phyloP scores from a whole-genome alignment of 2,329 filamentous ascomycete genomes.

The Fusarium nanum region DNA sequence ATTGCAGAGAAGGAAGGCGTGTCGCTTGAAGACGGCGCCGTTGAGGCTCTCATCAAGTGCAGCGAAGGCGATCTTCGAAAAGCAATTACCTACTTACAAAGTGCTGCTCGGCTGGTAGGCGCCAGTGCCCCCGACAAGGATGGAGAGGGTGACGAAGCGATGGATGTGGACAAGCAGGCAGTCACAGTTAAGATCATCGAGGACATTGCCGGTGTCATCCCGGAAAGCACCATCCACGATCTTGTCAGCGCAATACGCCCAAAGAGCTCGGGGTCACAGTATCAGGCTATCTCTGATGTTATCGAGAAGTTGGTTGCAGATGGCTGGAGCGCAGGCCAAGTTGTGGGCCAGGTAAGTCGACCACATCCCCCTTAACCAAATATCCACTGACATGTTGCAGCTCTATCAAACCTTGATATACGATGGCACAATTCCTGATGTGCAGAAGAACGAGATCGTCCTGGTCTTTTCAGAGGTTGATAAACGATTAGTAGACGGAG shows the following conservation, averaged over 20 bases:
- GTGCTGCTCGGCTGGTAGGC: conserved; percentile 88
- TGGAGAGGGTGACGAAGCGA: conserved; percentile 67
- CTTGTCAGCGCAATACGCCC: conserved; percentile 83
- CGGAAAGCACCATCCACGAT: conserved; percentile 74
- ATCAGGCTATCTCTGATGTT: conserved; percentile 78
- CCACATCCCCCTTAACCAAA: neutral
- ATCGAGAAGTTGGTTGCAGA: conserved; percentile 94
- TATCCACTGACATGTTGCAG: conserved; percentile 53
- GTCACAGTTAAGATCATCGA: conserved; percentile 86
- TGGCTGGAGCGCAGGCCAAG: conserved; percentile 94
- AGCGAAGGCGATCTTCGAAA: conserved; percentile 95
- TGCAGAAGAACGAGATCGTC: conserved; percentile 91
- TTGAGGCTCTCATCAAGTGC: conserved; percentile 85
- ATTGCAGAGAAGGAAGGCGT: conserved; percentile 87
- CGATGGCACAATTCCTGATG: conserved; percentile 84
- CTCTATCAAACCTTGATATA: conserved; percentile 85
- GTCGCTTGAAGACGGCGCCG: conserved; percentile 77
- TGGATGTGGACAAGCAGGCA: conserved; percentile 68
- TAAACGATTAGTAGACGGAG: conserved; percentile 92
- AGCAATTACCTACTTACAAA: conserved; percentile 96
- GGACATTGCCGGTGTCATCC: conserved; percentile 96
- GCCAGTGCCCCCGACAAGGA: conserved; percentile 65
- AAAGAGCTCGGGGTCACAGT: conserved; percentile 70
- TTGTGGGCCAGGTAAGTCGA: conserved; percentile 77
- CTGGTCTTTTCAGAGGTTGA: conserved; percentile 93